Evolutionary conservation across 176 grass and related monocot genomes (phyloP).

Genomic region (Calamus simplicifolius): DNA sequence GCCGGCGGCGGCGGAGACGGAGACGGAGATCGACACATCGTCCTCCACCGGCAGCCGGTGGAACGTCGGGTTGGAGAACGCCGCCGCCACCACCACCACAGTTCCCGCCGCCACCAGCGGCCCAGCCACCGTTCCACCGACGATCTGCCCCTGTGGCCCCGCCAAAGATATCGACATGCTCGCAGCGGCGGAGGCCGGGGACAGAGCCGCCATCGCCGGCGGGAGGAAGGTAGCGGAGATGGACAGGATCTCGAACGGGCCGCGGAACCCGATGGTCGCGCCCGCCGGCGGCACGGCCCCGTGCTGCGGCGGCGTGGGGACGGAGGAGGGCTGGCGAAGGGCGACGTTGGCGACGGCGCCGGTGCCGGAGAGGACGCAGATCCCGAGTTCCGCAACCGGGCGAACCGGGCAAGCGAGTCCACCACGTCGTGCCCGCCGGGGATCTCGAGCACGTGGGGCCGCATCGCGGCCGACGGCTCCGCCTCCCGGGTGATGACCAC

Average conservation of each 20-base stretch:
- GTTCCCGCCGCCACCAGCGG: conserved; percentile 60
- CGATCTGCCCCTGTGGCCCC: conserved; percentile 80
- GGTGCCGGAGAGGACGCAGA: conserved; percentile 2
- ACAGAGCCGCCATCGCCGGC: conserved; percentile 37
- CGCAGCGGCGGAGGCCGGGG: conserved; percentile 24
- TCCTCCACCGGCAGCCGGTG: conserved; percentile 73
- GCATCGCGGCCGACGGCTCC: conserved; percentile 62
- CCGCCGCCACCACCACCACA: conserved; percentile 63
- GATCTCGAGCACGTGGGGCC: conserved; percentile 87
- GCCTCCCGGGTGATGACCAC: conserved; percentile 80
- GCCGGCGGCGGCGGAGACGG: conserved; percentile 40
- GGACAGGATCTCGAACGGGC: conserved; percentile 77
- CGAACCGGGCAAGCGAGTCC: conserved; percentile 53
- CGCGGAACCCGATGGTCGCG: conserved; percentile 53
- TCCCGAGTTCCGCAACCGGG: conserved; percentile 41
- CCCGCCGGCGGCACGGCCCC: background rate
- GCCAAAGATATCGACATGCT: conserved; percentile 76
- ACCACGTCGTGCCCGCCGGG: conserved; percentile 64
- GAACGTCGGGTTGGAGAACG: conserved; percentile 83
- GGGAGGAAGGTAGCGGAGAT: conserved; percentile 78
- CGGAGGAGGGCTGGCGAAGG: too few relatives aligned
- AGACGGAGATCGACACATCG: conserved; percentile 41
- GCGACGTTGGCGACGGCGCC: too few relatives aligned
- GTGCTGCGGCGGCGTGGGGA: background rate
- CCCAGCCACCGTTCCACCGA: conserved; percentile 66